Conservation (phyloP, 2,329 filamentous ascomycete species). For the Monosporascus sp. region DNA sequence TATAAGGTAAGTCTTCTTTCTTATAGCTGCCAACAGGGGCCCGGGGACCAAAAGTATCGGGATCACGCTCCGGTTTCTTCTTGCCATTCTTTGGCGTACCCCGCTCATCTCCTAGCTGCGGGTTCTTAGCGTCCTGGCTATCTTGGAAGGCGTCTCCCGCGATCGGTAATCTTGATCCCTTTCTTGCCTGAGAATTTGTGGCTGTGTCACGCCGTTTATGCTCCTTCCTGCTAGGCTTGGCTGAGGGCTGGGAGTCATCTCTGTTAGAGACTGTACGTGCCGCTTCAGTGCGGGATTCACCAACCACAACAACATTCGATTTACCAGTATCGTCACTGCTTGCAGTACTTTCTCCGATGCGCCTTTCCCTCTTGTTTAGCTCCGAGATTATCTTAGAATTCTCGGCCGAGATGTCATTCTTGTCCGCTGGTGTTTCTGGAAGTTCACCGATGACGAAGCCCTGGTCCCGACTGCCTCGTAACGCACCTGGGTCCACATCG, state of each 20-base stretch:
- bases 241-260: constrained; percentile 18
- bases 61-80: constrained; percentile 3
- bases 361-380: constrained; percentile 28
- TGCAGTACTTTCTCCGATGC: constrained; percentile 33
- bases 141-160: constrained; percentile 9
- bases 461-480: constrained; percentile 24
- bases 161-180: constrained; percentile 10
- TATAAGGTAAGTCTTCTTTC: background rate
- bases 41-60: constrained; percentile 1
- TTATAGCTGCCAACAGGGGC: background rate
- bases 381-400: constrained; percentile 19
- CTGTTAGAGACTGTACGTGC: constrained; percentile 23
- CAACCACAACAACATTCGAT: constrained; percentile 15
- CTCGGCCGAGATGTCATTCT: constrained; percentile 21
- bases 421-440: constrained; percentile 33
- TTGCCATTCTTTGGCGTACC: constrained; percentile 6
- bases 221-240: constrained; percentile 31
- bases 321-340: constrained; percentile 20
- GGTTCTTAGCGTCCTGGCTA: constrained; percentile 5
- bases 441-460: constrained; percentile 46
- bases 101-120: constrained; percentile 5
- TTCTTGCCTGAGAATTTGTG: constrained; percentile 19
- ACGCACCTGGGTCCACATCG: constrained; percentile 15
- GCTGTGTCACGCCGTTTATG: constrained; percentile 40
- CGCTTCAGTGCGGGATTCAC: constrained; percentile 7